Base-by-base conservation (phyloP, 1,139 yeast genomes). In the Kluyveromyces sp. region DNA sequence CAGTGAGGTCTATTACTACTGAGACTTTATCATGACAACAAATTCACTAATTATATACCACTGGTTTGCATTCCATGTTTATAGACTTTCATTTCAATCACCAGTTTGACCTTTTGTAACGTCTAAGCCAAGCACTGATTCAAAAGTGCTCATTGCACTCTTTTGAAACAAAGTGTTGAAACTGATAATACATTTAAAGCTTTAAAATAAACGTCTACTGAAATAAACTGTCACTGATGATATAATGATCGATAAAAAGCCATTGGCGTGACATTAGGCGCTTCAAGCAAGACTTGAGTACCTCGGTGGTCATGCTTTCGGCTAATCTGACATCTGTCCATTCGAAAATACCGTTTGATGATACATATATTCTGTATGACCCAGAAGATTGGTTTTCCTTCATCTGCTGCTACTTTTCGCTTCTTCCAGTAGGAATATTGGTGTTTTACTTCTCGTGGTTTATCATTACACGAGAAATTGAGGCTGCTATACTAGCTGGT, bases 391-490 rank as follows among this genome's bases (percentile, higher is more conserved):
- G 67, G 11, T 41, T 85, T 11, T 81, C 95, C 1, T 61, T 77
- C 34, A 54, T 75, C 1, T 69, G 80, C 16, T 96, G 94, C 2
- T 77, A 83, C 43, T 73, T 85, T 45, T 83, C 96, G 15, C 70
- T 92, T 32, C 68, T 83, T n/a, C 98, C 98, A 1, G 83, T 89
- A 42, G 77, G 82, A 39, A 70, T 87, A 32, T 73, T 89, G 67
- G 78, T 86, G 20, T 84, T 84, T 55, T 83, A 89, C 58, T 75
- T 87, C 25, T 78, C 95, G 9, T 83, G 95, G 86, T 83, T 88
- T 55, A 68, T 88, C 36, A 66, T 82, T 11, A 76, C 95, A 0
- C 68, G 97, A 44, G 97, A 92, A 58, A 73, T 86, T 28, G 96
- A 89, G 60, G 86, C 95, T 0, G 80, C 87, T 18, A 67, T 87